phyloP scores from a whole-genome alignment of 768 basidiomycete species.

The Nevesoporus exiguus region DNA sequence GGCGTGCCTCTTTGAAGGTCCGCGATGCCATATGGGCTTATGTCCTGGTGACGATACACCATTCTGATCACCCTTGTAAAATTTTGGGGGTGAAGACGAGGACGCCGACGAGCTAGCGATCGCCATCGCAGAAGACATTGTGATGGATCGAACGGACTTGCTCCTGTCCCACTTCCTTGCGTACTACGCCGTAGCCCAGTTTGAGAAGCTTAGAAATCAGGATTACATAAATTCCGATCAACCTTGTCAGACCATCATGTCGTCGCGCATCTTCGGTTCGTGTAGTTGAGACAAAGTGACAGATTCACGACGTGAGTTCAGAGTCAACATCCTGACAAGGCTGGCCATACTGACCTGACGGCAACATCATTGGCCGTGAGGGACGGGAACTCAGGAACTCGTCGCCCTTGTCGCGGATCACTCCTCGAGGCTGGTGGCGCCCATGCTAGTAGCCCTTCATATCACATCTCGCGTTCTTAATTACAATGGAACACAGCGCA shows the following conservation, averaged over 20 bases:
- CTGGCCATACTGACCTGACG: not conserved
- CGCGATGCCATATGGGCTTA: not conserved
- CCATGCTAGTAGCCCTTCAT: not conserved
- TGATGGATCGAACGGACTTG: not conserved
- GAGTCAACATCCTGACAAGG: not conserved
- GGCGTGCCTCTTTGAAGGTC: not conserved
- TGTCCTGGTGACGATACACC: not conserved
- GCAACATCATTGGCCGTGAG: no score
- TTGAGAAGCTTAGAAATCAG: not conserved
- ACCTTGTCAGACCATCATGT: no score
- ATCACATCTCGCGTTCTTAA: not conserved
- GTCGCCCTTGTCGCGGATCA: not conserved
- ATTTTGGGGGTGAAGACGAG: not conserved
- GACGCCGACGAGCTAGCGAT: constrained; percentile 1
- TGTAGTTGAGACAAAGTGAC: no score
- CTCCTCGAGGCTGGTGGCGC: not conserved
- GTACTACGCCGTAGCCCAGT: no score
- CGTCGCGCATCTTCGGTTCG: no score
- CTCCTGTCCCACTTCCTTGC: no score
- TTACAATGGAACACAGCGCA: not conserved
- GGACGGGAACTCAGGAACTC: not conserved
- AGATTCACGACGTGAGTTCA: no score
- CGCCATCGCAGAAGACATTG: constrained; percentile 1
- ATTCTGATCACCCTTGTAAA: not conserved
- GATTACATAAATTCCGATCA: no score